Evolutionary conservation across 306 rosid genomes (phyloP).

Genomic region (Vicia villosa): DNA sequence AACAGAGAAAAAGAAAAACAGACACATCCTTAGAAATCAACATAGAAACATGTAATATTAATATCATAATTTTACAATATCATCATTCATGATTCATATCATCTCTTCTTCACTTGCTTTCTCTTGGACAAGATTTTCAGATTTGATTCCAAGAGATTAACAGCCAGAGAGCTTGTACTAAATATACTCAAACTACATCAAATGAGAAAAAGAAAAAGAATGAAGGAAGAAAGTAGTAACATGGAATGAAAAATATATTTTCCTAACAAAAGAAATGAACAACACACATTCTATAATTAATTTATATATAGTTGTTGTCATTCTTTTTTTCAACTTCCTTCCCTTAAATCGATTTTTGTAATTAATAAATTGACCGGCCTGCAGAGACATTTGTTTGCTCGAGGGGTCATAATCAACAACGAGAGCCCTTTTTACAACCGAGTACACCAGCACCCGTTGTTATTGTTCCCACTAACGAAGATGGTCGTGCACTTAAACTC

Average conservation of each 20-base stretch:
- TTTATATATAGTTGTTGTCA: constrained; percentile 13
- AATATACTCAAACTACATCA: too few species aligned
- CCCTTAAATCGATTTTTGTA: constrained; percentile 14
- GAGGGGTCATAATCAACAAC: constrained; percentile 67
- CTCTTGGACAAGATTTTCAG: constrained; percentile 49
- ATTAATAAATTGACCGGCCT: constrained; percentile 36
- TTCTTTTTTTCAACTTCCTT: constrained; percentile 22
- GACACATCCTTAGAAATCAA: neutral
- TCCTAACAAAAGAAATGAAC: constrained; percentile 39
- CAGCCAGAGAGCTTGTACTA: constrained; percentile 66
- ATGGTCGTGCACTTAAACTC: constrained; percentile 87
- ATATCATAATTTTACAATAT: constrained; percentile 41
- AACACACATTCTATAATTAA: neutral
- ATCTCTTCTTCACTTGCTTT: constrained; percentile 84
- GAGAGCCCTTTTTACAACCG: constrained; percentile 72
- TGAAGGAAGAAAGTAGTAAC: constrained; percentile 41
- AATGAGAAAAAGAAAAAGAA: neutral
- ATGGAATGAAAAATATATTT: constrained; percentile 31
- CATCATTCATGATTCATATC: constrained; percentile 35
- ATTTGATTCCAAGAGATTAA: constrained; percentile 54
- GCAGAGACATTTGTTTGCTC: constrained; percentile 33
- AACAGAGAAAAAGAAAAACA: neutral
- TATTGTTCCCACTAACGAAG: constrained; percentile 76
- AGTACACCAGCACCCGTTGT: constrained; percentile 76
- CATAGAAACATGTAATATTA: constrained; percentile 11